Evolutionary conservation across 139 green algal genomes (phyloP), one percentile per base, ranked within the genome.

Genomic region (Chlorella vulgaris): DNA sequence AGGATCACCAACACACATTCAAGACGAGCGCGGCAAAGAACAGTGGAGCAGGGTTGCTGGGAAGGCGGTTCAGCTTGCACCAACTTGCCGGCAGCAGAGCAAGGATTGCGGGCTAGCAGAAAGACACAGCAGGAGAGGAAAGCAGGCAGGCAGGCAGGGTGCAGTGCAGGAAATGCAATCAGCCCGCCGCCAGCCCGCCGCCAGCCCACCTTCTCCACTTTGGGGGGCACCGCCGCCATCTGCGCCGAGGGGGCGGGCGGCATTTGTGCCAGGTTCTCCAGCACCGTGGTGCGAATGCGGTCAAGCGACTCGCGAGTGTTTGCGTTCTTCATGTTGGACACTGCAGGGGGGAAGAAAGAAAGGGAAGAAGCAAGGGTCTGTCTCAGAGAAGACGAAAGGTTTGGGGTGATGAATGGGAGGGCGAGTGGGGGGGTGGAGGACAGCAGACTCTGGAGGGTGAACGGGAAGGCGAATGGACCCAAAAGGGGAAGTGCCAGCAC

Each of bases 301-400:
- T 96, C 91, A 82, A 99, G 88, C 81, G 92, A 86, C 33, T 91
- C 83, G 10, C 88, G 87, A 1, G 87, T 92, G 91, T 98, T 98
- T 83, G 83, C 84, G 86, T 98, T 98, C 84, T 97, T 93, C 94
- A 98, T 98, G 89, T 97, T 98, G 82, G 77, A 92, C 33, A 92
- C 88, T 86, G 58, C 77, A 68, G 21, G 50, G 47, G 47, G 15
- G 38, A 21, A 0, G 19, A 2, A 7, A 40, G 40, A 15, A 50
- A 6, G 40, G 24, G 36, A 19, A 26, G 26, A 60, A 33, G 22
- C 2, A 19, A 61, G n/a, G n/a, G 39, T 31, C 2, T 55, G 68
- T 36, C 6, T 2, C n/a, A 1, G 4, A 1, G 67, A 1, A 7
- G 24, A 7, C 2, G 39, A 2, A 24, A 3, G 28, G n/a, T 55